Evolutionary conservation across 2,329 filamentous ascomycete genomes (phyloP).

Genomic region (Aspergillus melleus): DNA sequence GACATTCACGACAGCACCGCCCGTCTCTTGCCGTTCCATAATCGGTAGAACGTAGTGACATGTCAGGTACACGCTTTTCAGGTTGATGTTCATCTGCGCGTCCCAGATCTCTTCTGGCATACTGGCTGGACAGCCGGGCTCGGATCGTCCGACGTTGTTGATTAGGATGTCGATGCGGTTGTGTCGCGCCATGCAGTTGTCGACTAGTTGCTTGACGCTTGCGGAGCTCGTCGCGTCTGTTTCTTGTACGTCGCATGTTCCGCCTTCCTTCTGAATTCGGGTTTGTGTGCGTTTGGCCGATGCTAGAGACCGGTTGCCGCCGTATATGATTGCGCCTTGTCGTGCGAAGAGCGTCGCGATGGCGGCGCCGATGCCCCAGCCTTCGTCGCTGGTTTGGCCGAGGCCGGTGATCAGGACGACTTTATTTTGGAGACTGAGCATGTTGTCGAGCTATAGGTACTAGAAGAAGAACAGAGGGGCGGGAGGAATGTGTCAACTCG

Average conservation of each 20-base stretch:
- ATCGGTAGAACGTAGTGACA: constrained; percentile 42
- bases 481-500: neutral
- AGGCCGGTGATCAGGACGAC: constrained; percentile 28
- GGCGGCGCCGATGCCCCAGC: constrained; percentile 55
- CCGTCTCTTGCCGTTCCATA: constrained; percentile 25
- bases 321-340: constrained; percentile 52
- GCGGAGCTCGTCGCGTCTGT: constrained; percentile 54
- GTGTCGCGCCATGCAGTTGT: constrained; percentile 53
- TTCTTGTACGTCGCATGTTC: constrained; percentile 43
- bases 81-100: constrained; percentile 54
- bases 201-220: constrained; percentile 54
- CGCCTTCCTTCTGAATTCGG: constrained; percentile 36
- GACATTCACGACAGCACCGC: constrained; percentile 50
- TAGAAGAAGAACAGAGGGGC: too few species aligned
- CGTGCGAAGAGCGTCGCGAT: constrained; percentile 50
- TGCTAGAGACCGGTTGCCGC: constrained; percentile 50
- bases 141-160: constrained; percentile 61
- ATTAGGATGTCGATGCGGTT: constrained; percentile 61
- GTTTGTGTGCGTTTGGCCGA: constrained; percentile 43
- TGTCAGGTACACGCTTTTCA: constrained; percentile 57
- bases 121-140: constrained; percentile 52
- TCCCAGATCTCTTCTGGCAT: constrained; percentile 55
- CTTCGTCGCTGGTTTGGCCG: constrained; percentile 39
- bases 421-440: constrained; percentile 23
- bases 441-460: constrained; percentile 14